Percentiles rank a stretch among this genome's conserved stretches.
These are phyloP conservation scores for Aspergillus vadensis DNA, from an alignment of 2,329 filamentous ascomycete species.

Conservation along the genomic window DNA sequence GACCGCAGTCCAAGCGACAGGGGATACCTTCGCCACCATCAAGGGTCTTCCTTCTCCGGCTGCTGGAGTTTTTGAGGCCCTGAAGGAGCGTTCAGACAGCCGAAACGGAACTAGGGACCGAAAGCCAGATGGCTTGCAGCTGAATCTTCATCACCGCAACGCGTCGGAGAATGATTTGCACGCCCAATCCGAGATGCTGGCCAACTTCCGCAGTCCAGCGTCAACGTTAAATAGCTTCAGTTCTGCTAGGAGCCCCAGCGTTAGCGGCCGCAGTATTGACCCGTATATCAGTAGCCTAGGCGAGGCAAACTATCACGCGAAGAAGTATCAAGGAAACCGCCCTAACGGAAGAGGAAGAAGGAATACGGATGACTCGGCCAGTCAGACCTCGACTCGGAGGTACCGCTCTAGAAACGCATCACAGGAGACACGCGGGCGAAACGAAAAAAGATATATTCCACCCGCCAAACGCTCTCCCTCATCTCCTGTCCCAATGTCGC, in stretches of 20 bases:
- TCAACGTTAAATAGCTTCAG: conserved; percentile 51
- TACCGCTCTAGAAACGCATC: conserved; percentile 62
- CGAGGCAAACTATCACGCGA: conserved; percentile 66
- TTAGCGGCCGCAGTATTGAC: conserved; percentile 69
- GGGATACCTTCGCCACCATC: conserved; percentile 59
- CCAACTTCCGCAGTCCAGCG: conserved; percentile 37
- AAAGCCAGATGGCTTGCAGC: conserved; percentile 74
- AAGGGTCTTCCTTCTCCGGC: conserved; percentile 68
- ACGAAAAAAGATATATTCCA: conserved; percentile 67
- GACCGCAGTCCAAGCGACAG: conserved; percentile 68
- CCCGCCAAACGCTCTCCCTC: conserved; percentile 84
- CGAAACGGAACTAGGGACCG: conserved; percentile 69
- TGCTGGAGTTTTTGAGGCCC: conserved; percentile 62
- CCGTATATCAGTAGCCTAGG: conserved; percentile 87
- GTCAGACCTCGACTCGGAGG: conserved; percentile 52
- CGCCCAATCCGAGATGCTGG: conserved; percentile 58
- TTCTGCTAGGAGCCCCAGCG: conserved; percentile 57
- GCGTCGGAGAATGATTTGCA: conserved; percentile 51
- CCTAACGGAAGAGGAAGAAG: conserved; percentile 56
- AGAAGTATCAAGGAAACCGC: conserved; percentile 50
- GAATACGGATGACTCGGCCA: conserved; percentile 45
- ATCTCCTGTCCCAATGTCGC: conserved; percentile 91
- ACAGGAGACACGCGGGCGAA: conserved; percentile 67
- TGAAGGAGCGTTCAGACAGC: conserved; percentile 62
- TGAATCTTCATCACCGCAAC: conserved; percentile 60